Evolutionary conservation across 2,329 filamentous ascomycete genomes (phyloP).

Genomic region (Juglanconis oblonga): DNA sequence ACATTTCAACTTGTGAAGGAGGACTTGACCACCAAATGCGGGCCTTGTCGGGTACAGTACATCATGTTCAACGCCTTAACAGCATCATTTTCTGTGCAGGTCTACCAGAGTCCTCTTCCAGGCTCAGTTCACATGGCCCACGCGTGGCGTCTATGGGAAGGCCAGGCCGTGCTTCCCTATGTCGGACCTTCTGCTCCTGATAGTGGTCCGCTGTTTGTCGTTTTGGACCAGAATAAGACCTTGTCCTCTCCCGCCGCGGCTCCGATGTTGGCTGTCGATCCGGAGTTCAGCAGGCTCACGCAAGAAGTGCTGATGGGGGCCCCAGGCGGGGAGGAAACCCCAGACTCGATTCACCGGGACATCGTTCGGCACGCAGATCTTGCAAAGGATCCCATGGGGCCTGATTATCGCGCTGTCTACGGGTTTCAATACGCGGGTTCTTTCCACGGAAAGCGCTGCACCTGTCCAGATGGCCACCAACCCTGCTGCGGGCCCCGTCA

Average conservation of each 20-base stretch:
- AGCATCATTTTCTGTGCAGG: not conserved
- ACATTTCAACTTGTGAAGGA: not conserved
- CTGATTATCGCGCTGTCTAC: not conserved
- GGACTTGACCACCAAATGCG: not conserved
- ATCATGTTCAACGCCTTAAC: constrained; percentile 6
- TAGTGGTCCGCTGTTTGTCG: not conserved
- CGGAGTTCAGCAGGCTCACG: not conserved
- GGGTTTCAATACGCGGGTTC: not conserved
- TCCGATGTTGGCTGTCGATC: not conserved
- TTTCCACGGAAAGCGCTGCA: not conserved
- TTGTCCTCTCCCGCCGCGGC: not conserved
- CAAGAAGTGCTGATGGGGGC: not conserved
- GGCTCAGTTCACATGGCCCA: not conserved
- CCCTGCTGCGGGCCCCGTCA: not conserved
- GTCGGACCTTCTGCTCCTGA: not conserved
- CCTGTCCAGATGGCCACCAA: not conserved
- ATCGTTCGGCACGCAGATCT: not conserved
- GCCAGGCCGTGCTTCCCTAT: not conserved
- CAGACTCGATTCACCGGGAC: not conserved
- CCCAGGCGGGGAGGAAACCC: too few relatives aligned
- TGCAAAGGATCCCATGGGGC: not conserved
- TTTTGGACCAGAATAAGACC: not conserved
- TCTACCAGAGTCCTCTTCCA: not conserved
- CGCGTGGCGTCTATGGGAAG: not conserved
- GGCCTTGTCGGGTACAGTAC: not conserved